These are phyloP conservation scores for Handroanthus guayacan DNA, from an alignment of 257 asterid species.

Conservation along the genomic window DNA sequence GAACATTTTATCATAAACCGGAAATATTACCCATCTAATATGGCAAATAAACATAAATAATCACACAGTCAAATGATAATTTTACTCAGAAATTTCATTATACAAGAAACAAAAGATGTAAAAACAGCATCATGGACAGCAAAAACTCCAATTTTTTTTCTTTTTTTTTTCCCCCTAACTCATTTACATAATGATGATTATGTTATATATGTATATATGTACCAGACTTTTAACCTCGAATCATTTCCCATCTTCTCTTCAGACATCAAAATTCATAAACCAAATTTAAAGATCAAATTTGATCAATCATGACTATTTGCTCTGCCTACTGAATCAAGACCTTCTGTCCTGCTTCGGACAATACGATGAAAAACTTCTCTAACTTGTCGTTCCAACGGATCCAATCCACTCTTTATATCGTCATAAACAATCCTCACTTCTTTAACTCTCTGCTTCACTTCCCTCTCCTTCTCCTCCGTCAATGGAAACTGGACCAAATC, in stretches of 20 bases:
- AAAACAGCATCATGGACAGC: constrained; percentile 31
- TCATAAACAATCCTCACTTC: constrained; percentile 62
- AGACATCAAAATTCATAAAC: neutral
- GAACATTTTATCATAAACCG: neutral
- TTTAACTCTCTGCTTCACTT: constrained; percentile 64
- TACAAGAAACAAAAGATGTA: constrained; percentile 14
- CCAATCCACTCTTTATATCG: constrained; percentile 64
- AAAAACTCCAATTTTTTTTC: constrained; percentile 37
- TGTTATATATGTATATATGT: constrained; percentile 22
- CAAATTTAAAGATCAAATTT: neutral
- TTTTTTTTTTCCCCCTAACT: constrained; percentile 23
- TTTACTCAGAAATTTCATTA: constrained; percentile 35
- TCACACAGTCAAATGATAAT: neutral
- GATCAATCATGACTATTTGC: constrained; percentile 43
- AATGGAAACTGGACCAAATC: constrained; percentile 70
- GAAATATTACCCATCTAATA: neutral
- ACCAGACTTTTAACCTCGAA: neutral
- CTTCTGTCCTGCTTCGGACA: constrained; percentile 71
- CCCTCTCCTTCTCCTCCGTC: constrained; percentile 65
- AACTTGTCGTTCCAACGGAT: constrained; percentile 79
- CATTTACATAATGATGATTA: constrained; percentile 37
- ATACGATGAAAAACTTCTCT: constrained; percentile 84
- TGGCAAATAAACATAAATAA: neutral
- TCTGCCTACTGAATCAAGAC: constrained; percentile 57
- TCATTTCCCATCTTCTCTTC: neutral